Evolutionary conservation across 306 rosid species (phyloP).

Genomic region (Hippophae tibetana): DNA sequence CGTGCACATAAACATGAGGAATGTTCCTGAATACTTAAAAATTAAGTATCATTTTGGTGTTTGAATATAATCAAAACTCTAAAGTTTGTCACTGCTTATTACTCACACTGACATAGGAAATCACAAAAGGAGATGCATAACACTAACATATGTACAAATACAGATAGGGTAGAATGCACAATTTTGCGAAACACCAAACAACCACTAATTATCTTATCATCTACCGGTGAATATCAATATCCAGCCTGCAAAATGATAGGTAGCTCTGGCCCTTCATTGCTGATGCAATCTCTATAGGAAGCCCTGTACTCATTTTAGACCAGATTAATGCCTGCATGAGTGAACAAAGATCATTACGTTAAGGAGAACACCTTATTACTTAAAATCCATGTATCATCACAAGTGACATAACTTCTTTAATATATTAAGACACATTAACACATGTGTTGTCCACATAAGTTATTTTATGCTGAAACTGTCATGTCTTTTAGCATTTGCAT

Average conservation of each 20-base stretch:
- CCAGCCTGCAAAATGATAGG: constrained; percentile 78
- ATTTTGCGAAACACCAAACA: too few species aligned
- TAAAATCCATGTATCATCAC: neutral
- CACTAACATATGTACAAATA: neutral
- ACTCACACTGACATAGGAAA: neutral
- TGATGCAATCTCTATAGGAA: constrained; percentile 83
- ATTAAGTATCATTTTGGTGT: constrained; percentile 13
- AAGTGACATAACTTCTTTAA: neutral
- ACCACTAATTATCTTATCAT: constrained; percentile 1
- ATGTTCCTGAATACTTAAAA: constrained; percentile 56
- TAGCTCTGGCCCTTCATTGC: constrained; percentile 75
- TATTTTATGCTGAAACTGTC: neutral
- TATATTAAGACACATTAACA: neutral
- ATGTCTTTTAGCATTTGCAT: neutral
- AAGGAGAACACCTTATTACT: constrained; percentile 4
- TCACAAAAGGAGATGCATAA: neutral
- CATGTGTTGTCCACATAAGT: neutral
- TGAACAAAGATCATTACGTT: constrained; percentile 6
- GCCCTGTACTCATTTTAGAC: constrained; percentile 99
- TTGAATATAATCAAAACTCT: constrained; percentile 7
- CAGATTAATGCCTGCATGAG: constrained; percentile 79
- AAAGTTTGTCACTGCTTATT: neutral
- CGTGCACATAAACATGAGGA: constrained; percentile 86
- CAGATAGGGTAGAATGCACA: neutral
- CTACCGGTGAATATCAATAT: constrained; percentile 87